Percentiles rank a stretch among this genome's conserved stretches.
Conservation (phyloP, 2,329 filamentous ascomycete genomes). For the Calycina marina region DNA sequence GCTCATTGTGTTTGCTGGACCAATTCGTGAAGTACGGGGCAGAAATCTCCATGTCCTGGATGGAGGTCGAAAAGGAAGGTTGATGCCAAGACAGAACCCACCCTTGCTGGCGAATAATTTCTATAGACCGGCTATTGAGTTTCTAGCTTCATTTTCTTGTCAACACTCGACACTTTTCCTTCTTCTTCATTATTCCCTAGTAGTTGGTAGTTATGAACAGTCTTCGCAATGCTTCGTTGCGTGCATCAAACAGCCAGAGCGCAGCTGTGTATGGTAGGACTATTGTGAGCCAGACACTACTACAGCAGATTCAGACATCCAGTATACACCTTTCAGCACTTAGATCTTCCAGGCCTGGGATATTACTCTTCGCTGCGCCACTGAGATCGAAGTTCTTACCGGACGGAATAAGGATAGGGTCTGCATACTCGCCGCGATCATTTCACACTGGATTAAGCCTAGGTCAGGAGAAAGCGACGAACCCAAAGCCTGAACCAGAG, state of each 20-base stretch:
- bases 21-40: no score
- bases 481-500: slow-evolving; percentile 4
- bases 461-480: slow-evolving; percentile 15
- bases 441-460: slow-evolving; percentile 16
- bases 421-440: slow-evolving; percentile 6
- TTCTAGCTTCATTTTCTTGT: no score
- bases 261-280: no score
- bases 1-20: no score
- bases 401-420: slow-evolving; percentile 13
- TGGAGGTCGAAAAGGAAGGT: no score
- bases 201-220: no score
- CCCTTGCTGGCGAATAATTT: slow-evolving; percentile 15
- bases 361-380: slow-evolving; percentile 25
- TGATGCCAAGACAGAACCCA: slow-evolving; percentile 3
- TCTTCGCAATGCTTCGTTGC: slow-evolving; percentile 15
- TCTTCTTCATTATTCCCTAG: no score
- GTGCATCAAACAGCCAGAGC: not conserved
- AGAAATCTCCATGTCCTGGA: no score
- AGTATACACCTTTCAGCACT: slow-evolving; percentile 16
- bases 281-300: slow-evolving; percentile 10
- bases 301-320: slow-evolving; percentile 21
- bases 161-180: no score
- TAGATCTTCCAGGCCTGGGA: slow-evolving; percentile 23
- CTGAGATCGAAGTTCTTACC: slow-evolving; percentile 26
- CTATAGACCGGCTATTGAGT: slow-evolving; percentile 10